Conservation (phyloP, 306 rosid genomes). For the Dicorynia guianensis region DNA sequence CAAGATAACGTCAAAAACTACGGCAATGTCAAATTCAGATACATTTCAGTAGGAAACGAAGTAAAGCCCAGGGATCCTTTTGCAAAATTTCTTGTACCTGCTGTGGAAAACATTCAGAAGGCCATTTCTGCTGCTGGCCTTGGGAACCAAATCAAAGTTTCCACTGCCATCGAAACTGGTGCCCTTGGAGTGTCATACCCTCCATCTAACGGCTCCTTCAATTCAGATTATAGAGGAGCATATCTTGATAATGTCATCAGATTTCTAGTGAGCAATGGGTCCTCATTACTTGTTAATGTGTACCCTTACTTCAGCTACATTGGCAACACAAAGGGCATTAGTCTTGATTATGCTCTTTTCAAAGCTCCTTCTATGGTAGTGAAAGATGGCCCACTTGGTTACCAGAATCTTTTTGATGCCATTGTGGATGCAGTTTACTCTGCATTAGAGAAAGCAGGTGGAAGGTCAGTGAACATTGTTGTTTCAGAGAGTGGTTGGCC, state of each 20-base stretch:
- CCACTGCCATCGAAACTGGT: slow-evolving; percentile 45
- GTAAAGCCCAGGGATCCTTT: slow-evolving; percentile 19
- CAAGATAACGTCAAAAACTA: slow-evolving; percentile 41
- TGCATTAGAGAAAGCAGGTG: slow-evolving; percentile 53
- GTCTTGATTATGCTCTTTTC: slow-evolving; percentile 53
- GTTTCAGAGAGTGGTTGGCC: slow-evolving; percentile 71
- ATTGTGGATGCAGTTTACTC: slow-evolving; percentile 49
- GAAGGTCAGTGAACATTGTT: slow-evolving; percentile 44
- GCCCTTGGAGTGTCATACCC: slow-evolving; percentile 47
- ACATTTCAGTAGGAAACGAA: slow-evolving; percentile 65
- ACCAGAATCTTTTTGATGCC: slow-evolving; percentile 54
- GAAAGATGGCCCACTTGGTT: slow-evolving; percentile 43
- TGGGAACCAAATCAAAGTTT: slow-evolving; percentile 46
- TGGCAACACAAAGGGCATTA: background rate
- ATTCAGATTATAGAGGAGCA: background rate
- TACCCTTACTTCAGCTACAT: slow-evolving; percentile 51
- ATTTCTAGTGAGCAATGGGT: slow-evolving; percentile 35
- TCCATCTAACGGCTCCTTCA: slow-evolving; percentile 56
- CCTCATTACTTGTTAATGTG: slow-evolving; percentile 55
- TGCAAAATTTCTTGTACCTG: slow-evolving; percentile 49
- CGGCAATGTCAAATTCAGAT: slow-evolving; percentile 54
- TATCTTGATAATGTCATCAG: slow-evolving; percentile 41
- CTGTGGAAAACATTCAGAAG: slow-evolving; percentile 51
- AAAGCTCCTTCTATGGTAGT: slow-evolving; percentile 38
- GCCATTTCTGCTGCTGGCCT: slow-evolving; percentile 47